Percentiles rank a stretch among this genome's conserved stretches.
Evolutionary conservation across 1,139 yeast genomes (phyloP).

Genomic region (Lodderomyces parapsilosis): DNA sequence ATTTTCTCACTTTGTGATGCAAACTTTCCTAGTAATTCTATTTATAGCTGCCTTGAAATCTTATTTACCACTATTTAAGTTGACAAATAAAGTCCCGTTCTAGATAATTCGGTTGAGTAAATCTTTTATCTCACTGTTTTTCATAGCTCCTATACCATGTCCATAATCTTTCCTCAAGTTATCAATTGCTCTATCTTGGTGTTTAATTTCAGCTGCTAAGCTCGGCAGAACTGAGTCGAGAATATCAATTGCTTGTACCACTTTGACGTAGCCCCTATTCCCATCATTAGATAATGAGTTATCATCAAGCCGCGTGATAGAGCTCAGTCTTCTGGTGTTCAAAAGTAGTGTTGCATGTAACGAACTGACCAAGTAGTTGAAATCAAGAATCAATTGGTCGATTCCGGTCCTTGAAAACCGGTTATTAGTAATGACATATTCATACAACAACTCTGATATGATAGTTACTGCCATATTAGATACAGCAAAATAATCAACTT

Average conservation of each 20-base stretch:
- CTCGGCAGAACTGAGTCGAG: slow-evolving; percentile 22
- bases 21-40: no score
- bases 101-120: slow-evolving; percentile 20
- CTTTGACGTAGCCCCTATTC: slow-evolving; percentile 29
- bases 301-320: slow-evolving; percentile 2
- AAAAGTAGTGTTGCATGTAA: slow-evolving; percentile 28
- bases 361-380: slow-evolving; percentile 41
- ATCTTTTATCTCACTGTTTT: slow-evolving; percentile 35
- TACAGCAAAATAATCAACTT: slow-evolving; percentile 28
- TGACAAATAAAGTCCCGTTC: no score
- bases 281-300: slow-evolving; percentile 22
- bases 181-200: slow-evolving; percentile 12
- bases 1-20: no score
- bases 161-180: slow-evolving; percentile 26
- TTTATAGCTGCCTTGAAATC: no score
- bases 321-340: slow-evolving; percentile 6
- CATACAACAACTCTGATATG: slow-evolving; percentile 51
- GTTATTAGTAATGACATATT: slow-evolving; percentile 62
- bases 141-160: slow-evolving; percentile 23
- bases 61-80: no score
- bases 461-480: slow-evolving; percentile 42
- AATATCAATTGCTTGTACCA: slow-evolving; percentile 41
- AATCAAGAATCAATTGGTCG: slow-evolving; percentile 54
- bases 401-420: slow-evolving; percentile 59
- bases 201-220: slow-evolving; percentile 15